Evolutionary conservation across 805 yeast genomes (phyloP).

Genomic region (Lipomyces chichibuensis): DNA sequence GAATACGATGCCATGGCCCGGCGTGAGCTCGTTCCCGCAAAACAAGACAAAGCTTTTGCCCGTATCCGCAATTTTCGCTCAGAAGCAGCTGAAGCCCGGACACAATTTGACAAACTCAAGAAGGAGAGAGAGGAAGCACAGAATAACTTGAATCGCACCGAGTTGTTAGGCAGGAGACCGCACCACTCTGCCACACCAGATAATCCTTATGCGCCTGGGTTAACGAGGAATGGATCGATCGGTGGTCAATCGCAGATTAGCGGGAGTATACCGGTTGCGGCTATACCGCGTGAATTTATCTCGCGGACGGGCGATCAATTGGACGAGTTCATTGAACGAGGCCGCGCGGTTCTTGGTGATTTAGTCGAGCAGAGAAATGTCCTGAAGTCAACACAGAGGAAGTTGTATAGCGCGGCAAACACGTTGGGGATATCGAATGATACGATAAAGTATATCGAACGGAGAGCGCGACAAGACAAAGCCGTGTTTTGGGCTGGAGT

Average conservation of each 20-base stretch:
- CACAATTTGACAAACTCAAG: slow-evolving; percentile 59
- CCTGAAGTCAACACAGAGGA: slow-evolving; percentile 62
- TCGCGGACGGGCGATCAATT: slow-evolving; percentile 76
- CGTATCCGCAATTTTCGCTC: slow-evolving; percentile 61
- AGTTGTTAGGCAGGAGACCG: slow-evolving; percentile 59
- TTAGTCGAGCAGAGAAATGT: slow-evolving; percentile 81
- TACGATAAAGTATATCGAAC: slow-evolving; percentile 78
- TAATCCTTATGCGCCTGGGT: slow-evolving; percentile 42
- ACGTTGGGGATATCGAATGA: slow-evolving; percentile 86
- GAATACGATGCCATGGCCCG: slow-evolving; percentile 63
- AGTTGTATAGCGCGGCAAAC: slow-evolving; percentile 66
- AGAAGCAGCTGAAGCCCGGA: slow-evolving; percentile 50
- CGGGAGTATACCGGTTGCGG: slow-evolving; percentile 26
- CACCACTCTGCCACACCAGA: slow-evolving; percentile 36
- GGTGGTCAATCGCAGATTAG: slow-evolving; percentile 4
- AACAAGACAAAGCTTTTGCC: slow-evolving; percentile 59
- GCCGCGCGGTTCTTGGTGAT: slow-evolving; percentile 81
- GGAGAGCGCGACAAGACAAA: slow-evolving; percentile 83
- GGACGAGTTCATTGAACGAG: slow-evolving; percentile 90
- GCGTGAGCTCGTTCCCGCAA: slow-evolving; percentile 61
- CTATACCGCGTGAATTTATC: slow-evolving; percentile 57
- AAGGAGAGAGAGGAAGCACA: slow-evolving; percentile 57
- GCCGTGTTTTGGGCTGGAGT: slow-evolving; percentile 82
- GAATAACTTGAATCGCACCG: slow-evolving; percentile 54
- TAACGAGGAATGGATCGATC: slow-evolving; percentile 5